Percentiles rank a stretch among this genome's conserved stretches.
Evolutionary conservation across 2,329 filamentous ascomycete species (phyloP).

Genomic region (Ophiostoma angusticollis): DNA sequence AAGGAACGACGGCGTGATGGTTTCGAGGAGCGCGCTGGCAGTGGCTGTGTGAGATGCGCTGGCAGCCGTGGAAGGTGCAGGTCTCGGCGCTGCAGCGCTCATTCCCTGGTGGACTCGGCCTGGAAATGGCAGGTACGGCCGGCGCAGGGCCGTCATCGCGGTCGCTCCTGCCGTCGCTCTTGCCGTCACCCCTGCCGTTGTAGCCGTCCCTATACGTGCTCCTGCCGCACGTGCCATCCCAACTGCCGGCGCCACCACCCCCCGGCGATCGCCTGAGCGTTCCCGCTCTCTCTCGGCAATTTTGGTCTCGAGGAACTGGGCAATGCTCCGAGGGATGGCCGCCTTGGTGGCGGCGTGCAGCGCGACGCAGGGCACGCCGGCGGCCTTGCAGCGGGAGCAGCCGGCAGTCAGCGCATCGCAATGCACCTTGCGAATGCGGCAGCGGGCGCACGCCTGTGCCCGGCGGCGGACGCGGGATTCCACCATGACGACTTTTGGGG

Average conservation of each 20-base stretch:
- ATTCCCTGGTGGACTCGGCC: no score
- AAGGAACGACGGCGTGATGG: background rate
- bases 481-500: no score
- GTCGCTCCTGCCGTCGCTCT: no score
- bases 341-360: background rate
- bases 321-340: constrained; percentile 3
- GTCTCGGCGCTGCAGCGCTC: no score
- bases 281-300: constrained; percentile 3
- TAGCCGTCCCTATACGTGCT: no score
- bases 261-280: no score
- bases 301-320: constrained; percentile 5
- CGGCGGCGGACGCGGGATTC: constrained; percentile 3
- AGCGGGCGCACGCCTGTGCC: constrained; percentile 4
- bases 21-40: background rate
- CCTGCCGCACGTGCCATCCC: no score
- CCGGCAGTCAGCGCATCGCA: constrained; percentile 7
- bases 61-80: no score
- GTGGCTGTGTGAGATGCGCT: background rate
- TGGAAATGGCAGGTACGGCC: no score
- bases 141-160: background rate
- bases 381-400: constrained; percentile 1
- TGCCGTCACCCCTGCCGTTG: no score
- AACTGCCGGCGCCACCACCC: no score
- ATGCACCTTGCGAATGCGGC: constrained; percentile 3
- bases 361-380: constrained; percentile 2